Evolutionary conservation across 768 basidiomycete species (phyloP).

Genomic region (Multifurca ochricompacta): DNA sequence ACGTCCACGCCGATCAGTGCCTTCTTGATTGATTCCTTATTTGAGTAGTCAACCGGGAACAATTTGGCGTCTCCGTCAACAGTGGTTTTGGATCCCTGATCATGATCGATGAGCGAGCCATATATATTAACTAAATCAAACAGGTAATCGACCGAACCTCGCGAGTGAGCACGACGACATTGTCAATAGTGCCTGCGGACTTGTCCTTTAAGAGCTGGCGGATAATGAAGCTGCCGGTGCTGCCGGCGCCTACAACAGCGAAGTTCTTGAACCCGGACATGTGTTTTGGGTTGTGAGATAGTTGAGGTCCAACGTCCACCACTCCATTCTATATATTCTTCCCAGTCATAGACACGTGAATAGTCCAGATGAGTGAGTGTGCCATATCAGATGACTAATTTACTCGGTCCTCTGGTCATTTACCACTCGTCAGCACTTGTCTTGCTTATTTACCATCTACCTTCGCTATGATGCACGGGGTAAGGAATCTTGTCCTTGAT

Average conservation of each 20-base stretch:
- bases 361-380: too few species aligned
- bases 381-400: too few species aligned
- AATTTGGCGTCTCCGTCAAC: background rate
- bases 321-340: background rate
- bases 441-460: too few species aligned
- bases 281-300: background rate
- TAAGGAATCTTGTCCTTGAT: too few species aligned
- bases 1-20: slow-evolving; percentile 9
- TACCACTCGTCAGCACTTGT: too few species aligned
- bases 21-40: background rate
- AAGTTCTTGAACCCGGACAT: slow-evolving; percentile 17
- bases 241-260: slow-evolving; percentile 13
- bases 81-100: too few species aligned
- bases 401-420: too few species aligned
- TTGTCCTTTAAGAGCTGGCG: slow-evolving; percentile 15
- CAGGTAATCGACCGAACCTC: background rate
- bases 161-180: slow-evolving; percentile 16
- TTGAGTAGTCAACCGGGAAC: slow-evolving; percentile 7
- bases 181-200: slow-evolving; percentile 1
- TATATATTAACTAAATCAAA: too few species aligned
- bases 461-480: too few species aligned
- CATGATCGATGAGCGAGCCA: too few species aligned
- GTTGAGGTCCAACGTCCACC: background rate
- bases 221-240: slow-evolving; percentile 14
- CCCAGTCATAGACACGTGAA: too few species aligned